These are phyloP conservation scores for Parathielavia appendiculata DNA, from an alignment of 495 filamentous ascomycete genomes.

Conservation along the genomic window DNA sequence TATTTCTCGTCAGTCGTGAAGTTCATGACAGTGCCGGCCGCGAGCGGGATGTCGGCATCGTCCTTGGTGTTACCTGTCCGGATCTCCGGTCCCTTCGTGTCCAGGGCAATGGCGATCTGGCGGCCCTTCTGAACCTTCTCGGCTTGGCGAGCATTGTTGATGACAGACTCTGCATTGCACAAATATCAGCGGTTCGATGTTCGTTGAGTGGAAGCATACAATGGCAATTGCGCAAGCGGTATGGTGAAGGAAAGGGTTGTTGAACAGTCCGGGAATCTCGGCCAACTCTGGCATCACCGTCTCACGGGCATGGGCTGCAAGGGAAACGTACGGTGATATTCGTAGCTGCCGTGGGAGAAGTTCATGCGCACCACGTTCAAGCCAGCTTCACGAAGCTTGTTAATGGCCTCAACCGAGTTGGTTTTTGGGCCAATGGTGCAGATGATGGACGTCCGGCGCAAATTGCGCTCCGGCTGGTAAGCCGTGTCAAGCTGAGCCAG, in stretches of 20 bases:
- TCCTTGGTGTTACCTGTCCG: slow-evolving; percentile 85
- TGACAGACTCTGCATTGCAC: slow-evolving; percentile 64
- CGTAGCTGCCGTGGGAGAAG: slow-evolving; percentile 96
- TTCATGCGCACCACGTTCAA: slow-evolving; percentile 98
- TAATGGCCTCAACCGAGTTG: slow-evolving; percentile 94
- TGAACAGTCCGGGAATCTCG: slow-evolving; percentile 21
- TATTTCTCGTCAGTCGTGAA: slow-evolving; percentile 98
- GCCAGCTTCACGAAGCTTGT: slow-evolving; percentile 79
- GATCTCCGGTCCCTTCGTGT: slow-evolving; percentile 99
- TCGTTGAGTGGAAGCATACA: slow-evolving; percentile 25
- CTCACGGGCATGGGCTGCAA: neutral
- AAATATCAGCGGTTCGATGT: slow-evolving; percentile 39
- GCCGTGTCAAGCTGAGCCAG: slow-evolving; percentile 71
- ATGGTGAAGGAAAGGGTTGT: neutral
- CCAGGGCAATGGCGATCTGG: slow-evolving; percentile 91
- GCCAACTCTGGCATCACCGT: slow-evolving; percentile 7
- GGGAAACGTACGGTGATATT: slow-evolving; percentile 41
- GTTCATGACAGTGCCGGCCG: slow-evolving; percentile 75
- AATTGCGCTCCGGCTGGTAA: slow-evolving; percentile 74
- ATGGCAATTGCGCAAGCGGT: neutral
- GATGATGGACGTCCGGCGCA: slow-evolving; percentile 95
- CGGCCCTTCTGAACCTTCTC: slow-evolving; percentile 70
- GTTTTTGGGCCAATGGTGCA: slow-evolving; percentile 99
- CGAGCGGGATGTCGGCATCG: slow-evolving; percentile 83
- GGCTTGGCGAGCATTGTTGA: slow-evolving; percentile 85